Percentiles rank a stretch among this genome's conserved stretches.
These are phyloP conservation scores for Juncus inflexus DNA, from an alignment of 176 grass and related monocot genomes.

Conservation along the genomic window DNA sequence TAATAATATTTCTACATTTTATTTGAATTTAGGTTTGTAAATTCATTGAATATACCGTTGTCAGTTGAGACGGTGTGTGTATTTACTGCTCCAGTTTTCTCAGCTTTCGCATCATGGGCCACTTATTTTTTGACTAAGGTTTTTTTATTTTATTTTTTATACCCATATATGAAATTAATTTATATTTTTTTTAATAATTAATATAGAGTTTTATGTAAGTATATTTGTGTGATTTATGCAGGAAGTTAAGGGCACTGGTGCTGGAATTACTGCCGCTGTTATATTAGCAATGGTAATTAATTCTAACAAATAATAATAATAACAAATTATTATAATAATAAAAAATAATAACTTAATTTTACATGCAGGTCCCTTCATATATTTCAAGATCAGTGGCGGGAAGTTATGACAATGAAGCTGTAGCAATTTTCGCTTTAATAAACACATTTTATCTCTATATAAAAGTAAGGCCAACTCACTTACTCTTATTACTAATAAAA, in stretches of 20 bases:
- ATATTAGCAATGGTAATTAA: constrained; percentile 82
- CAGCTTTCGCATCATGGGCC: constrained; percentile 89
- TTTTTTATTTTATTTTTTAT: no score
- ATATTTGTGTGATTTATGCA: constrained; percentile 25
- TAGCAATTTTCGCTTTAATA: constrained; percentile 97
- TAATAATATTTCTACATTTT: constrained; percentile 18
- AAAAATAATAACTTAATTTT: constrained; percentile 22
- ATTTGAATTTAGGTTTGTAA: constrained; percentile 59
- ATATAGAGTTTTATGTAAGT: constrained; percentile 8
- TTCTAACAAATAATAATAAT: constrained; percentile 11
- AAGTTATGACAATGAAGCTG: constrained; percentile 99
- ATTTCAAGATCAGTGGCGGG: constrained; percentile 99
- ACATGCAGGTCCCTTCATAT: constrained; percentile 82
- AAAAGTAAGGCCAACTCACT: constrained; percentile 49
- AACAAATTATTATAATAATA: not conserved
- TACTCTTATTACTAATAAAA: not conserved
- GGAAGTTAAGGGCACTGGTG: constrained; percentile 98
- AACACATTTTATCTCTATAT: constrained; percentile 99
- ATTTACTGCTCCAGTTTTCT: constrained; percentile 98
- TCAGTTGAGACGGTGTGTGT: constrained; percentile 99
- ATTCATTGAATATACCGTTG: constrained; percentile 86
- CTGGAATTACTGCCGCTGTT: constrained; percentile 87
- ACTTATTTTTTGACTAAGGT: constrained; percentile 98
- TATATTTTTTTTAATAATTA: constrained; percentile 19
- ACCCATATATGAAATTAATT: not conserved